Percentiles rank a stretch among this genome's conserved stretches.
Evolutionary conservation across 2,329 filamentous ascomycete genomes (phyloP).

Genomic region (Cladophialophora immunda): DNA sequence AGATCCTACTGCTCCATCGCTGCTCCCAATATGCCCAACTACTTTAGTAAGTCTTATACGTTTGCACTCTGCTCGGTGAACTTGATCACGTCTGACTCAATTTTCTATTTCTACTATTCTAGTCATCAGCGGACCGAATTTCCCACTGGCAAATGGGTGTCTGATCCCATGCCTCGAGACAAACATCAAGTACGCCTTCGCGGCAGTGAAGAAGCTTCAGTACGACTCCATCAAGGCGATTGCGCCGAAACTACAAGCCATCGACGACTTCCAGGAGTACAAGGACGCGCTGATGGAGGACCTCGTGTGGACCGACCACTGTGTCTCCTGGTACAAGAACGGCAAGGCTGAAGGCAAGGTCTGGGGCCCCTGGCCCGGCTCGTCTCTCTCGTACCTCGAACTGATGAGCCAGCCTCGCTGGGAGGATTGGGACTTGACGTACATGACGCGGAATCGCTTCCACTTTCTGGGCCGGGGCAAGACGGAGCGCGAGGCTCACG

Average conservation of each 20-base stretch:
- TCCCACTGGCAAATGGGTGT: conserved; percentile 43
- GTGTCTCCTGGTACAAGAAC: conserved; percentile 18
- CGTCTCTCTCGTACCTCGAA: conserved; percentile 7
- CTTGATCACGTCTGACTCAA: neutral
- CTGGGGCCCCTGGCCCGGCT: conserved; percentile 8
- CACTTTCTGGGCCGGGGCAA: conserved; percentile 61
- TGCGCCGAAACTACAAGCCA: conserved; percentile 34
- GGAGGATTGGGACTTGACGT: conserved; percentile 46
- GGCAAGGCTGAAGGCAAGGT: conserved; percentile 5
- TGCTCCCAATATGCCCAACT: conserved; percentile 55
- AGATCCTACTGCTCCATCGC: conserved; percentile 56
- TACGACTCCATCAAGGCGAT: conserved; percentile 48
- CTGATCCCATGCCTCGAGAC: conserved; percentile 46
- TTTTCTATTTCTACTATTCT: neutral
- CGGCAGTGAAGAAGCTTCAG: conserved; percentile 47
- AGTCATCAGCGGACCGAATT: conserved; percentile 44
- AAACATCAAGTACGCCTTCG: conserved; percentile 47
- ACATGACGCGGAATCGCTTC: conserved; percentile 56
- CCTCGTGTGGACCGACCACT: conserved; percentile 22
- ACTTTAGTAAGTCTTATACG: conserved; percentile 38
- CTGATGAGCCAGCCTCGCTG: neutral
- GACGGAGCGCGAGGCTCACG: conserved; percentile 45
- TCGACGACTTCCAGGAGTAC: conserved; percentile 32
- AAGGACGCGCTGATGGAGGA: conserved; percentile 25
- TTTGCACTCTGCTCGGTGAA: neutral